These are phyloP conservation scores for Cyclostephanos tholiformis DNA, from an alignment of 108 stramenopile species.

Conservation along the genomic window DNA sequence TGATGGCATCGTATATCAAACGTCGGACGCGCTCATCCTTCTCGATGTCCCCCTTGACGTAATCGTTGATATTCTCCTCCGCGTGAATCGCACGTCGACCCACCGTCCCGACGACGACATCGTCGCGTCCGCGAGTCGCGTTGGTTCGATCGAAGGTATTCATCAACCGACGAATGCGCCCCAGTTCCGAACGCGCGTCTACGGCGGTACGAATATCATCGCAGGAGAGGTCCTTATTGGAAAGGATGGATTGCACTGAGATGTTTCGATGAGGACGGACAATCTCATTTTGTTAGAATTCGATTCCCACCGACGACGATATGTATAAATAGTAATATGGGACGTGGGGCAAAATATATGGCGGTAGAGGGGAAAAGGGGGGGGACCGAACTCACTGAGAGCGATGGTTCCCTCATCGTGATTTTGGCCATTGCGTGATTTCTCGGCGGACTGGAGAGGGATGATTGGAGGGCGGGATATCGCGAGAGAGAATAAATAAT, in stretches of 20 bases:
- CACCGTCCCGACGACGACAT: neutral
- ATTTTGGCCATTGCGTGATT: neutral
- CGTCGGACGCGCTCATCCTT: conserved; percentile 53
- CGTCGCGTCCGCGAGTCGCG: conserved; percentile 1
- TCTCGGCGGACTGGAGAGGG: neutral
- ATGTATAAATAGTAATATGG: too few relatives aligned
- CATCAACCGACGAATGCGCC: conserved; percentile 39
- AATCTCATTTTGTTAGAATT: too few relatives aligned
- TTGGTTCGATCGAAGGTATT: conserved; percentile 24
- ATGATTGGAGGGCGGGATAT: too few relatives aligned
- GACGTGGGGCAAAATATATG: neutral
- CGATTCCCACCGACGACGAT: too few relatives aligned
- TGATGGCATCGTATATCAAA: conserved; percentile 64
- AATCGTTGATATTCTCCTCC: conserved; percentile 32
- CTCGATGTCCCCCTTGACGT: conserved; percentile 43
- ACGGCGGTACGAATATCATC: conserved; percentile 26
- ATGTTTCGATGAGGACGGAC: too few relatives aligned
- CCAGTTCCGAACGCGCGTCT: conserved; percentile 28
- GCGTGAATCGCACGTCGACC: conserved; percentile 26
- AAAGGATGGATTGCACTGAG: conserved; percentile 39
- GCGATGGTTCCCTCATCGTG: neutral
- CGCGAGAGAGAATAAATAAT: too few relatives aligned
- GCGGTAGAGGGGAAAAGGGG: too few relatives aligned
- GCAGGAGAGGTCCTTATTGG: conserved; percentile 27
- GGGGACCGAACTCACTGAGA: conserved; percentile 8